Evolutionary conservation across 2,329 filamentous ascomycete species (phyloP), one percentile per base, ranked within the genome.

Genomic region (Calonectria fujianensis): DNA sequence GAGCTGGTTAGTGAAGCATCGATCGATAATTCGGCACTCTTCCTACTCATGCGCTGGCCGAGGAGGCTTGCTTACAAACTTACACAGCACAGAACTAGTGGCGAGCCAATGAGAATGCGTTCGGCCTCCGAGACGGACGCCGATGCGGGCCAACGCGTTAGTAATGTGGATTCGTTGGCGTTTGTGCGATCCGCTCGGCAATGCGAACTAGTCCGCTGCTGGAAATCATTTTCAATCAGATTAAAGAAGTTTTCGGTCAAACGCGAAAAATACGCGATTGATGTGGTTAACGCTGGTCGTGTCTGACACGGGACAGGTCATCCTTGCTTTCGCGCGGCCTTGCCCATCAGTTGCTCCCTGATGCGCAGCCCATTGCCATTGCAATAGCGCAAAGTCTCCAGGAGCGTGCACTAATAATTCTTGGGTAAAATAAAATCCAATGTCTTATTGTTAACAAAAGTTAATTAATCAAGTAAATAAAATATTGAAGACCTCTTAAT

Each of bases 91-190:
- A 27, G 2, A 2, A 24, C 0, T n/a, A 18, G 27, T 6, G 4
- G 16, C 9, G 16, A 35, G 29, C 61, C 61, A 65, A 65, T 65
- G 14, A 65, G 39, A 65, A 18, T n/a, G 18, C 39, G 27, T 11
- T 65, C 61, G 61, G 61, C 41, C 61, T 50, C 61, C 61, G 39
- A 50, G 39, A 48, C 31, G 61, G 14, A 65, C 10, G 2, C 61
- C 61, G 61, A 9, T 65, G 61, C 24, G 61, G 39, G 61, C 20
- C 29, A 27, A 13, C 39, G n/a, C 18, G 16, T 6, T 3, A 9
- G 10, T 54, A 14, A 7, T 14, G 37, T 14, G 35, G 35, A 29
- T 14, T 41, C 10, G 37, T 11, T 63, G 24, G 57, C 37, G 37
- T 27, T 20, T 20, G 24, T 39, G 24, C 29, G 29, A 3, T 41